Conservation (phyloP, 2,329 filamentous ascomycete species). For the Curvularia spicifera region DNA sequence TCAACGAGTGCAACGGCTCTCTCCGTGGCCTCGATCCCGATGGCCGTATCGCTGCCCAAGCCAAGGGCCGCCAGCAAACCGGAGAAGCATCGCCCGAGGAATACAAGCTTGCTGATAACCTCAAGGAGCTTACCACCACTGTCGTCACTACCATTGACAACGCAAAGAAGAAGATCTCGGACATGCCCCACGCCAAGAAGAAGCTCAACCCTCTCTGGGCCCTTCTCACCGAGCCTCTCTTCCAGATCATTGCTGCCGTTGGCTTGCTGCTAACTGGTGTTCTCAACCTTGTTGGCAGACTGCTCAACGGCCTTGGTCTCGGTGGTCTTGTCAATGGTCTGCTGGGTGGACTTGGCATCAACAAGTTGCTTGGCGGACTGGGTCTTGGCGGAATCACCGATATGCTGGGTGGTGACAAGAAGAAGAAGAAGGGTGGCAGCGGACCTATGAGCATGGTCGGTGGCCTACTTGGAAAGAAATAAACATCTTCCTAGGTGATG, state of each 20-base stretch:
- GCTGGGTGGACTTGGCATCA: constrained; percentile 76
- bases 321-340: constrained; percentile 81
- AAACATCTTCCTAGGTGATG: constrained; percentile 15
- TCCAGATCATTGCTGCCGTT: constrained; percentile 91
- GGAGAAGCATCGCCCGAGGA: constrained; percentile 83
- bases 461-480: constrained; percentile 54
- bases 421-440: constrained; percentile 51
- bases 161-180: constrained; percentile 84
- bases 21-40: constrained; percentile 90
- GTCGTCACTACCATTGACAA: constrained; percentile 85
- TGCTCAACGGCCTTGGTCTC: constrained; percentile 81
- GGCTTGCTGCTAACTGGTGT: constrained; percentile 83
- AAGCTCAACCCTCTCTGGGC: constrained; percentile 90
- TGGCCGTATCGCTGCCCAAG: constrained; percentile 81
- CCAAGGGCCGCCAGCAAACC: constrained; percentile 78
- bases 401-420: constrained; percentile 60
- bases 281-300: constrained; percentile 79
- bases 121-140: constrained; percentile 84
- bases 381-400: constrained; percentile 64
- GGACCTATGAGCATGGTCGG: constrained; percentile 55
- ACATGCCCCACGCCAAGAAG: constrained; percentile 95
- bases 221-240: constrained; percentile 80
- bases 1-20: constrained; percentile 84
- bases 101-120: constrained; percentile 79
- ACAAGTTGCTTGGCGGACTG: constrained; percentile 75